These are phyloP conservation scores for Pelagophyceae sp. DNA, from an alignment of 352 stramenopile genomes.

Conservation along the genomic window DNA sequence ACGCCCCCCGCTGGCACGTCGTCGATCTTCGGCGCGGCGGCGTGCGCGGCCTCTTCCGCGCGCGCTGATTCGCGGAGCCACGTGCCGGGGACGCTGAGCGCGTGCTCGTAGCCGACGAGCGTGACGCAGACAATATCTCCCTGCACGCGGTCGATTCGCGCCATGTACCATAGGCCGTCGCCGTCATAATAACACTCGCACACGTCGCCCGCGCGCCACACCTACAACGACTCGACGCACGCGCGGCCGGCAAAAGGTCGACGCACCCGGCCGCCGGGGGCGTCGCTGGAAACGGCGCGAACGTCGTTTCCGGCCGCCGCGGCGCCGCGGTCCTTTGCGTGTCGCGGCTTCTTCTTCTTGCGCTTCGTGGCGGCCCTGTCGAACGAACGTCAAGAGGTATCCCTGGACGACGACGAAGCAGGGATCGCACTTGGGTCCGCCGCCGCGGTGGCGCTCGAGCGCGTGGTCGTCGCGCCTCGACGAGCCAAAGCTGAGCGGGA, in stretches of 20 bases:
- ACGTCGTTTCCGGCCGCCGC: too few species aligned
- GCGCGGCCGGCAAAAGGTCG: too few species aligned
- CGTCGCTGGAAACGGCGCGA: too few species aligned
- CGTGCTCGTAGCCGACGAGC: neutral
- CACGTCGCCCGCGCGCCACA: neutral
- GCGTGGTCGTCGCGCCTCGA: neutral
- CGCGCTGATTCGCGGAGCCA: neutral
- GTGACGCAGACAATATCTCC: neutral
- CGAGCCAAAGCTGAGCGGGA: neutral
- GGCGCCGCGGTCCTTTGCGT: too few species aligned
- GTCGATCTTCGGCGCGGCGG: neutral
- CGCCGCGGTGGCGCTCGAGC: neutral
- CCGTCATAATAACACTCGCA: neutral
- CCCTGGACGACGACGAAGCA: too few species aligned
- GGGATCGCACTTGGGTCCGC: too few species aligned
- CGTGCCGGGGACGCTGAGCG: neutral
- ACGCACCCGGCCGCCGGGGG: neutral
- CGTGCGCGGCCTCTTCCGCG: neutral
- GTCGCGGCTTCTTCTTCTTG: conserved; percentile 4
- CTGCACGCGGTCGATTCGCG: neutral
- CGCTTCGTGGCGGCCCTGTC: neutral
- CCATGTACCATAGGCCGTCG: neutral
- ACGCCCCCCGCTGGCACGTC: conserved; percentile 12
- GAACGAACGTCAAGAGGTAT: too few species aligned
- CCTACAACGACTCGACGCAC: neutral